Evolutionary conservation across 2,329 filamentous ascomycete species (phyloP).

Genomic region (Didymosphaeria variabile): DNA sequence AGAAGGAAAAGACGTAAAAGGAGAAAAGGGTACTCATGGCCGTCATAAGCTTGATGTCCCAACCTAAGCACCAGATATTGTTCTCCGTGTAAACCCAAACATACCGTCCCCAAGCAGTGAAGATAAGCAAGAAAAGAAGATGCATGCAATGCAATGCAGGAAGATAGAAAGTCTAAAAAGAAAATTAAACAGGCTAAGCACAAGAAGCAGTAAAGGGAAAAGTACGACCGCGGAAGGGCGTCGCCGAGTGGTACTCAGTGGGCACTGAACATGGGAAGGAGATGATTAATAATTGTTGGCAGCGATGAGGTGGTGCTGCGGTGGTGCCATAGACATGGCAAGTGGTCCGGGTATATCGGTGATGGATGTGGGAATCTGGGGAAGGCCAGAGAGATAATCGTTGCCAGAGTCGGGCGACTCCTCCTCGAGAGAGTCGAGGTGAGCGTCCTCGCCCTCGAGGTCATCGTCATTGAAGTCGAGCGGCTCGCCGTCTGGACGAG

Average conservation of each 20-base stretch:
- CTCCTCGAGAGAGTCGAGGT: conserved; percentile 79
- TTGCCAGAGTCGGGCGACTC: conserved; percentile 78
- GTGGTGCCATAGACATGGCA: conserved; percentile 52
- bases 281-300: conserved; percentile 53
- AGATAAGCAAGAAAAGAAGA: conserved; percentile 23
- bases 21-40: conserved; percentile 25
- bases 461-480: conserved; percentile 80
- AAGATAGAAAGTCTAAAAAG: conserved; percentile 31
- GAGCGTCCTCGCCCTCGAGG: conserved; percentile 87
- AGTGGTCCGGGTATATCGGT: conserved; percentile 48
- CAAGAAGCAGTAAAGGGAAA: conserved; percentile 28
- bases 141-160: conserved; percentile 40
- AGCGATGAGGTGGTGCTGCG: conserved; percentile 54
- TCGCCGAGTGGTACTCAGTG: conserved; percentile 37
- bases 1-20: background rate
- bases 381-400: conserved; percentile 59
- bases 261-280: conserved; percentile 23
- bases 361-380: conserved; percentile 43
- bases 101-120: conserved; percentile 11
- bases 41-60: conserved; percentile 19
- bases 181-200: conserved; percentile 38
- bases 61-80: background rate
- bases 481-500: conserved; percentile 69
- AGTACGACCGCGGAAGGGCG: conserved; percentile 30
- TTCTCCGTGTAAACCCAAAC: conserved; percentile 18